Evolutionary conservation across 1,284 basidiomycete genomes (phyloP), one percentile per base, ranked within the genome.

Genomic region (Ustilago curta): DNA sequence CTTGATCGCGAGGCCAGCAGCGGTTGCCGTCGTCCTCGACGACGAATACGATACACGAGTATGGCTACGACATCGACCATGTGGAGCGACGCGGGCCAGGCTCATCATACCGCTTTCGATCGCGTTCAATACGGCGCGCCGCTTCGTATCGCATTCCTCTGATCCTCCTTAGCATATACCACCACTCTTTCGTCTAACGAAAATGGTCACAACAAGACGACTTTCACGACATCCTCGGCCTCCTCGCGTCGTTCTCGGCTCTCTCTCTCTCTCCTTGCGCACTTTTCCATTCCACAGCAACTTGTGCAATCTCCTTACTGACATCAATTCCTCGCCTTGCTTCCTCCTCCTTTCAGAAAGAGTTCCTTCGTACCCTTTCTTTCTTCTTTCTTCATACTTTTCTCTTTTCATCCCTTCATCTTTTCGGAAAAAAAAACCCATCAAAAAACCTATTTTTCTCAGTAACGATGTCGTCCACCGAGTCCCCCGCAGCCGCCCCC

Each of bases 381-480:
- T 68, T 55, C 56, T 58, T 60, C 45, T 65, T 56, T 43, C 31
- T 48, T 48, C 29, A n/a, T 31, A n/a, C 14, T 37, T 50, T 37
- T 50, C 44, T 23, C n/a, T 45, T 32, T 25, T 44, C 23, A 21
- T 44, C 16, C 37, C 32, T 45, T 31, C 53, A n/a, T 16, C 19
- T 31, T 44, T 43, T 42, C 35, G 57, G 62, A 61, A 65, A 67
- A 55, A 55, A 50, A 62, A 65, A 45, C 40, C 25, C 42, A 42
- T 21, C 45, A 54, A 62, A 55, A 64, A 21, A 23, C 27, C 32
- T 16, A 25, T 47, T 47, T 27, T 6, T 8, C 50, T 61, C n/a
- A 48, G 62, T 40, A 65, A 58, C 62, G 8, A 80, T 79, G 78
- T 79, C 78, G 55, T 76, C 78, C 64, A 61, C 67, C 64, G 67